These are phyloP conservation scores for Themeda triandra DNA, from an alignment of 176 grass and related monocot species.

Conservation along the genomic window DNA sequence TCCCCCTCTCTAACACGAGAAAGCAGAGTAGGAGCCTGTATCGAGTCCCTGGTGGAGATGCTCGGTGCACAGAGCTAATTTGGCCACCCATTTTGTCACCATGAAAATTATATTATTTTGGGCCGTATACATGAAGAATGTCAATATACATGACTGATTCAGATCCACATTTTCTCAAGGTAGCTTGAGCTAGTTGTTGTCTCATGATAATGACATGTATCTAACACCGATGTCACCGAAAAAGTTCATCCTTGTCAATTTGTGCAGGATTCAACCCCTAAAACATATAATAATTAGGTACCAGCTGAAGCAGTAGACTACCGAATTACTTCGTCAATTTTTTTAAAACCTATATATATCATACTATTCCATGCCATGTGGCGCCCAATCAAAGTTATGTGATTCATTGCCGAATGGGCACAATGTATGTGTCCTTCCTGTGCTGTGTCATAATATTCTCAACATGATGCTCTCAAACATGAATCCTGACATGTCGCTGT, in stretches of 20 bases:
- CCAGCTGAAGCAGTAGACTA: neutral
- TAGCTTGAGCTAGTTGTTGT: neutral
- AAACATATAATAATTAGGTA: neutral
- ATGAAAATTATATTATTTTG: neutral
- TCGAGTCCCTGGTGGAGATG: no score
- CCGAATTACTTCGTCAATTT: neutral
- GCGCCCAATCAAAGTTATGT: neutral
- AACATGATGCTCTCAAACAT: neutral
- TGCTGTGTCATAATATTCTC: neutral
- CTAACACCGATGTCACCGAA: constrained; percentile 19
- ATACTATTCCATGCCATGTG: constrained; percentile 12
- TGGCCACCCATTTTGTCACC: neutral
- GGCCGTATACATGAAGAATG: neutral
- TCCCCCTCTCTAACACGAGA: no score
- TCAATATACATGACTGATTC: constrained; percentile 25
- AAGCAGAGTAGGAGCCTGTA: no score
- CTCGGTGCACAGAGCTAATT: neutral
- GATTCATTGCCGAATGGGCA: neutral
- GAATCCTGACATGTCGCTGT: no score
- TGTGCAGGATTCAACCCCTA: constrained; percentile 7
- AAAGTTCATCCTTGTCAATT: constrained; percentile 33
- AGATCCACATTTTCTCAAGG: neutral
- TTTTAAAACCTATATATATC: neutral
- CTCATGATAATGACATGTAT: neutral
- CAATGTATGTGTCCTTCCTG: neutral